These are phyloP conservation scores for Hyphopichia khmerensis DNA, from an alignment of 1,139 yeast genomes.

Conservation along the genomic window DNA sequence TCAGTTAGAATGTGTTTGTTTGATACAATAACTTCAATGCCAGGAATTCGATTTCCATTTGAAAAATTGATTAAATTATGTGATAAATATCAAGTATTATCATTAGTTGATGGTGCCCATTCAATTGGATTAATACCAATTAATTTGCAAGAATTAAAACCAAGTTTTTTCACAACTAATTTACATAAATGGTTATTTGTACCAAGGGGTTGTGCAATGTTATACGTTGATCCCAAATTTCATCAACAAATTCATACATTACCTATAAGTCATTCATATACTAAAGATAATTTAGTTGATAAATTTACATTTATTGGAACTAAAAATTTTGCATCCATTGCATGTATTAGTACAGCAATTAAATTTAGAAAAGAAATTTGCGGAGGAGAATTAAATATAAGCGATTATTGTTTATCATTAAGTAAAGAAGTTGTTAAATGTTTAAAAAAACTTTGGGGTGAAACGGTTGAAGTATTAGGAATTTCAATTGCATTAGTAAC, in stretches of 20 bases:
- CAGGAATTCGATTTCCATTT: constrained; percentile 62
- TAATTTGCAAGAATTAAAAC: constrained; percentile 42
- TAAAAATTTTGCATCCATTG: constrained; percentile 24
- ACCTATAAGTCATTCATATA: constrained; percentile 54
- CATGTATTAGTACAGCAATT: constrained; percentile 37
- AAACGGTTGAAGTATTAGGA: constrained; percentile 27
- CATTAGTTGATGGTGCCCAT: constrained; percentile 75
- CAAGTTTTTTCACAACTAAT: constrained; percentile 65
- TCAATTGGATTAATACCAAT: constrained; percentile 57
- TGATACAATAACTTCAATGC: constrained; percentile 65
- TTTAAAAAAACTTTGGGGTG: constrained; percentile 35
- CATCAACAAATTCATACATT: constrained; percentile 54
- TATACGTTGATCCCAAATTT: constrained; percentile 56
- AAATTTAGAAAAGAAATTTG: constrained; percentile 53
- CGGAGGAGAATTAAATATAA: constrained; percentile 61
- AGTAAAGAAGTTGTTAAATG: constrained; percentile 31
- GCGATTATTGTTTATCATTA: constrained; percentile 50
- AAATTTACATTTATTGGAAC: constrained; percentile 43
- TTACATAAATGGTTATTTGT: constrained; percentile 69
- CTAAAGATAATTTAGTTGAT: constrained; percentile 30
- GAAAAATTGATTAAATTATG: constrained; percentile 49
- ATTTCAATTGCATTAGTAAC: constrained; percentile 47
- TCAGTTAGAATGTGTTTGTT: constrained; percentile 48
- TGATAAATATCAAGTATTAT: constrained; percentile 44
- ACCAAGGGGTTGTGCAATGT: constrained; percentile 59